These are phyloP conservation scores for Hypericum perforatum DNA, from an alignment of 345 rosid genomes.

Conservation along the genomic window DNA sequence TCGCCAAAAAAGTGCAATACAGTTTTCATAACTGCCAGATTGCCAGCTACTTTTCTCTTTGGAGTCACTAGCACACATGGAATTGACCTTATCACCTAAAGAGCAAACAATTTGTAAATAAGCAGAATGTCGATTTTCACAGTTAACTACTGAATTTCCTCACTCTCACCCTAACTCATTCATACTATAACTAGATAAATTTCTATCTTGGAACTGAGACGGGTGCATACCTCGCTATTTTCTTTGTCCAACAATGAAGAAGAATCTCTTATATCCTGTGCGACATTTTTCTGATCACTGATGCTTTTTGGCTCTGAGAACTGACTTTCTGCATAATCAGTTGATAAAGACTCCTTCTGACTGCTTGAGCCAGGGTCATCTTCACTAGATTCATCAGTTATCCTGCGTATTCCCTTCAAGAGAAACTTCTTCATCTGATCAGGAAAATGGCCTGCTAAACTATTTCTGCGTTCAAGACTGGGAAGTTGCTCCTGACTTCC, in stretches of 20 bases:
- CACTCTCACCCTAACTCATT: too few relatives aligned
- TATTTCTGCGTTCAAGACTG: conserved; percentile 42
- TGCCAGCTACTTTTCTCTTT: conserved; percentile 87
- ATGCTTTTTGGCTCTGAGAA: conserved; percentile 38
- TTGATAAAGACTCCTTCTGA: conserved; percentile 31
- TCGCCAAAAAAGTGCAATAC: conserved; percentile 89
- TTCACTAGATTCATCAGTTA: conserved; percentile 74
- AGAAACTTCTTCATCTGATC: conserved; percentile 93
- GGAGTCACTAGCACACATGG: conserved; percentile 84
- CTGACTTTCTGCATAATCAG: conserved; percentile 38
- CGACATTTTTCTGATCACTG: conserved; percentile 47
- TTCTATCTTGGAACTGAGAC: conserved; percentile 1
- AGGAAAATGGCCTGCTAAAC: conserved; percentile 78
- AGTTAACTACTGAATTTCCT: neutral
- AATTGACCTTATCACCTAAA: conserved; percentile 65
- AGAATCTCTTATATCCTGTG: conserved; percentile 46
- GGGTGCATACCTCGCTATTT: conserved; percentile 53
- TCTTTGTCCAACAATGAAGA: conserved; percentile 52
- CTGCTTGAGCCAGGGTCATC: conserved; percentile 40
- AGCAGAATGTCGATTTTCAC: conserved; percentile 5
- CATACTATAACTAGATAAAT: too few relatives aligned
- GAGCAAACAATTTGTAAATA: conserved; percentile 12
- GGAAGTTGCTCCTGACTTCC: conserved; percentile 33
- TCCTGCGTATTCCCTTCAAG: conserved; percentile 66
- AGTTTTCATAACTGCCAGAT: conserved; percentile 68